These are phyloP conservation scores for Cyanidiococcus yangmingshanensis DNA, from an alignment of 23 red algal genomes.

Conservation along the genomic window DNA sequence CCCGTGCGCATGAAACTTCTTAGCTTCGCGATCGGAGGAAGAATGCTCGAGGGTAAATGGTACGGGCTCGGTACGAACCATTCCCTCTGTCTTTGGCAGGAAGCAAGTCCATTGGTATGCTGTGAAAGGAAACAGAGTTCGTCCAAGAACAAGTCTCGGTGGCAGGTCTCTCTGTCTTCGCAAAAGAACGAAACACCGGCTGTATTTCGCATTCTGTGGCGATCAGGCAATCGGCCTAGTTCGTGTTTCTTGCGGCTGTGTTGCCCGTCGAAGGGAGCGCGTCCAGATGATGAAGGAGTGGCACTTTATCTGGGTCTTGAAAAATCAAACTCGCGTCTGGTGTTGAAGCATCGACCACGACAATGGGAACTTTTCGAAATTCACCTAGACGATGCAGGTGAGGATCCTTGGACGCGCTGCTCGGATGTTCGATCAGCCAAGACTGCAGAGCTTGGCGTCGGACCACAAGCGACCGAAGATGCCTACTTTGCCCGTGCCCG, in stretches of 20 bases:
- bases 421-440: too few relatives aligned
- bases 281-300: background rate
- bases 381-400: background rate
- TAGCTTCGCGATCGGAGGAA: background rate
- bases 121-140: background rate
- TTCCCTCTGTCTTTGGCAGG: background rate
- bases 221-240: background rate
- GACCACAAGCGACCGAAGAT: background rate
- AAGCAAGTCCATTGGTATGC: background rate
- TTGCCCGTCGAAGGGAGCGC: background rate
- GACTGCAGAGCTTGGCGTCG: too few relatives aligned
- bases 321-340: background rate
- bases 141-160: background rate
- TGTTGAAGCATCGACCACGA: background rate
- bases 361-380: background rate
- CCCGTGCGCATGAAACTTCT: background rate
- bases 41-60: background rate
- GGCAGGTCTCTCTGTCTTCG: background rate
- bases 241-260: background rate
- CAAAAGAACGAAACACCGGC: background rate
- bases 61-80: background rate
- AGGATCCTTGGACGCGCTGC: too few relatives aligned
- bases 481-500: background rate
- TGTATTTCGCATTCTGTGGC: background rate
- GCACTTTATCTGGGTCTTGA: conserved; percentile 2